Percentiles rank a stretch among this genome's conserved stretches.
Conservation (phyloP, 2,329 filamentous ascomycete genomes). For the Rutstroemia sp. region DNA sequence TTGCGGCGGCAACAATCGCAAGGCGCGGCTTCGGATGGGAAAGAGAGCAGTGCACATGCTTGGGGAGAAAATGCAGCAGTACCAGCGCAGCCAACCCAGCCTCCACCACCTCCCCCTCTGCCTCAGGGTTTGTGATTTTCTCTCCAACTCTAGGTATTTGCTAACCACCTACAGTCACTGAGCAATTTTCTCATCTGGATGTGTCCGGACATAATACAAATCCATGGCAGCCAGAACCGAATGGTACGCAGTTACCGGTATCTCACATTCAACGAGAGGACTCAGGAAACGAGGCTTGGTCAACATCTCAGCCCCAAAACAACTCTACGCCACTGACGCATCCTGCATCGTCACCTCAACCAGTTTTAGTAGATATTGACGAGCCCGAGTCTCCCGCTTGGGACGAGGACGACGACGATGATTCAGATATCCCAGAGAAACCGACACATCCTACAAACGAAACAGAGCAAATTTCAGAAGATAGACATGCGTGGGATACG, state of each 20-base stretch:
- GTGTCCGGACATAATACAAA: conserved; percentile 24
- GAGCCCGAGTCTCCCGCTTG: conserved; percentile 27
- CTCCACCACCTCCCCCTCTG: conserved; percentile 15
- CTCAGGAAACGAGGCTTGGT: conserved; percentile 26
- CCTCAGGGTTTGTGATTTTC: conserved; percentile 14
- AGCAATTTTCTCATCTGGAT: conserved; percentile 23
- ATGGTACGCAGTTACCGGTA: conserved; percentile 17
- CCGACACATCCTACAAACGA: conserved; percentile 11
- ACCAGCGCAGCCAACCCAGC: conserved; percentile 9
- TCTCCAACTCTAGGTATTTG: neutral
- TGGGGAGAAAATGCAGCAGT: conserved; percentile 20
- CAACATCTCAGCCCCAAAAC: neutral
- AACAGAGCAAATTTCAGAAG: conserved; percentile 19
- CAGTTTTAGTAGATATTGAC: conserved; percentile 24
- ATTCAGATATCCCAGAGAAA: conserved; percentile 3
- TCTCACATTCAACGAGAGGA: conserved; percentile 17
- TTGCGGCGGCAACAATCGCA: conserved; percentile 16
- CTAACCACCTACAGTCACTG: conserved; percentile 8
- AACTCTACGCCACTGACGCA: neutral
- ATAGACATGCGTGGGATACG: conserved; percentile 25
- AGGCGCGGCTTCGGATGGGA: conserved; percentile 11
- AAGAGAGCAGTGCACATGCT: conserved; percentile 24
- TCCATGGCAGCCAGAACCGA: conserved; percentile 26
- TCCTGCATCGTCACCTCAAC: conserved; percentile 10
- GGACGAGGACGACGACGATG: conserved; percentile 16